A percentile compares a stretch with the other conserved stretches of the same genome.
Evolutionary conservation across 192 early-diverging fungal species (phyloP).

Genomic region (Coemansia sp.): DNA sequence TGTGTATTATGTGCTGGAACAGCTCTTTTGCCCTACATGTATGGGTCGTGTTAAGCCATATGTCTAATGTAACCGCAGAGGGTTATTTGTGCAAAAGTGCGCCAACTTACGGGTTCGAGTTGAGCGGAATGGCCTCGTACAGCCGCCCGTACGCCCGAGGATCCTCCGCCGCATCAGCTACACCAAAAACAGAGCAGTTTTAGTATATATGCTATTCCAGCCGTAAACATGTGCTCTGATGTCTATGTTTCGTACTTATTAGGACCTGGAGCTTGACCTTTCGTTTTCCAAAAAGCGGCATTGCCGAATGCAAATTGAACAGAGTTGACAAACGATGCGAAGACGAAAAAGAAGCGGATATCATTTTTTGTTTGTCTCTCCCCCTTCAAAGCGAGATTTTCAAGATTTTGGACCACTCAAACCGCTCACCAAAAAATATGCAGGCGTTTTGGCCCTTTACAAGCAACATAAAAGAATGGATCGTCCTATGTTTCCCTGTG

Average conservation of each 20-base stretch:
- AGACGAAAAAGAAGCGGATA: conserved; percentile 4
- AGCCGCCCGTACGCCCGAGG: conserved; percentile 32
- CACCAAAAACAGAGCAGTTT: background rate
- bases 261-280: conserved; percentile 39
- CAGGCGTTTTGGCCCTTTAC: background rate
- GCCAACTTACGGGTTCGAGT: conserved; percentile 43
- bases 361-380: background rate
- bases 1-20: conserved; percentile 40
- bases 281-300: conserved; percentile 51
- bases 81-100: background rate
- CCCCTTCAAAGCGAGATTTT: background rate
- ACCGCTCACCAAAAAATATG: background rate
- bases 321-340: conserved; percentile 19
- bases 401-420: background rate
- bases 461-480: background rate
- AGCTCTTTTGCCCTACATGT: conserved; percentile 31
- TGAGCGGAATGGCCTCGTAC: conserved; percentile 30
- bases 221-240: background rate
- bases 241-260: conserved; percentile 30
- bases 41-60: background rate
- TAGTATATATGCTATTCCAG: background rate
- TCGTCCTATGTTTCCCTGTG: background rate
- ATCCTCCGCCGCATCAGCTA: conserved; percentile 43
- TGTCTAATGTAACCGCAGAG: background rate
- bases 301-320: conserved; percentile 42